phyloP scores from a whole-genome alignment of 1,284 basidiomycete species.

The Ustilago vetiveriae region DNA sequence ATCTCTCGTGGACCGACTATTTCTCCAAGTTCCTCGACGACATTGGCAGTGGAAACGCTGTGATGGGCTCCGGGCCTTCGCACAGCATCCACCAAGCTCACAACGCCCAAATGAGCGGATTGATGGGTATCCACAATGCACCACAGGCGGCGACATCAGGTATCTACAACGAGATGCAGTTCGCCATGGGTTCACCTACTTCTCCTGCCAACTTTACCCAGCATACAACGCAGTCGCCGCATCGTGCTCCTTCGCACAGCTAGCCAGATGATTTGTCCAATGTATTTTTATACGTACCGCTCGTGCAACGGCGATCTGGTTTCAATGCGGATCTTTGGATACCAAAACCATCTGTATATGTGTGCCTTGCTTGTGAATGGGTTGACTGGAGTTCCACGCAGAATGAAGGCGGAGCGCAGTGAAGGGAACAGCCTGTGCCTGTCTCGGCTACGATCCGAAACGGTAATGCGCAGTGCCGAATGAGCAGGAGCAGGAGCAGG shows the following conservation, averaged over 20 bases:
- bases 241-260: constrained; percentile 9
- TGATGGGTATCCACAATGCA: constrained; percentile 1
- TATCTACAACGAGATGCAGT: constrained; percentile 24
- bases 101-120: constrained; percentile 7
- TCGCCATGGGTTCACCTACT: constrained; percentile 26
- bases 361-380: no score
- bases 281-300: background rate
- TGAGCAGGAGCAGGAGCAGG: no score
- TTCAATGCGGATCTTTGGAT: no score
- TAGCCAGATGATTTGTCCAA: background rate
- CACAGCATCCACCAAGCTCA: background rate
- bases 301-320: no score
- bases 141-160: constrained; percentile 1
- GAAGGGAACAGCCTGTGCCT: no score
- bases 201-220: background rate
- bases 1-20: constrained; percentile 50
- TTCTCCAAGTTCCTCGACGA: constrained; percentile 47
- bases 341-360: no score
- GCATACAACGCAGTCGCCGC: constrained; percentile 15
- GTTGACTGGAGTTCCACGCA: no score
- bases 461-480: no score
- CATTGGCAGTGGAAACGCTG: constrained; percentile 25
- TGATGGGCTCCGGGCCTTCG: constrained; percentile 5
- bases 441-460: no score
- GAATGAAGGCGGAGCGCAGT: no score